Conservation (phyloP, 345 rosid genomes). For the Eucalyptus caleyi region DNA sequence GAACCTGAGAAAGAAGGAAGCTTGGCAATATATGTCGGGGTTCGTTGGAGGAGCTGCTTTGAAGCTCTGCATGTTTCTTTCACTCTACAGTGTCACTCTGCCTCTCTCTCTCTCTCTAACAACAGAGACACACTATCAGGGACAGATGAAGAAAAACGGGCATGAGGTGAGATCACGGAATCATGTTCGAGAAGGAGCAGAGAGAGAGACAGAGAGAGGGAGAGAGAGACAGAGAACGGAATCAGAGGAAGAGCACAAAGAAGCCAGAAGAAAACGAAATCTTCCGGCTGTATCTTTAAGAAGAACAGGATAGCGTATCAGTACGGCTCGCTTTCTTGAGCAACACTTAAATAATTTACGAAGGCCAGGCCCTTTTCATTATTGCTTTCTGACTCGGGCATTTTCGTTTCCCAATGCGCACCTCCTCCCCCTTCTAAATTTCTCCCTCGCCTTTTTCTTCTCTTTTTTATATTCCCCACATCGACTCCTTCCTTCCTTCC, state of each 20-base stretch:
- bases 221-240: not conserved
- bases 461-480: not conserved
- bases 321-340: conserved; percentile 6
- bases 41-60: conserved; percentile 29
- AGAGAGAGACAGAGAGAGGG: too few relatives aligned
- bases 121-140: not conserved
- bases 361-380: conserved; percentile 7
- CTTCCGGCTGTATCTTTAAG: conserved; percentile 7
- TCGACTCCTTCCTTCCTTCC: not conserved
- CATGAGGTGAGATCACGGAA: not conserved
- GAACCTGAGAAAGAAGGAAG: conserved; percentile 72
- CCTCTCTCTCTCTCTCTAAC: not conserved
- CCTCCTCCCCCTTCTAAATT: not conserved
- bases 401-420: conserved; percentile 29
- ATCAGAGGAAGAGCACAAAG: not conserved
- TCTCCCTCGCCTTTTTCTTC: not conserved
- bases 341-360: not conserved
- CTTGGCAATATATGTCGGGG: conserved; percentile 48
- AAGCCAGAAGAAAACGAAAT: conserved; percentile 2
- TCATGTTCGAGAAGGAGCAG: not conserved
- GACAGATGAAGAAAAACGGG: not conserved
- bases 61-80: conserved; percentile 63
- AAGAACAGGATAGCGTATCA: conserved; percentile 15
- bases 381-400: conserved; percentile 54
- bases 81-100: not conserved